A percentile compares a stretch with the other conserved stretches of the same genome.
Evolutionary conservation across 2,329 filamentous ascomycete genomes (phyloP).

Genomic region (Curvularia eragrostidis): DNA sequence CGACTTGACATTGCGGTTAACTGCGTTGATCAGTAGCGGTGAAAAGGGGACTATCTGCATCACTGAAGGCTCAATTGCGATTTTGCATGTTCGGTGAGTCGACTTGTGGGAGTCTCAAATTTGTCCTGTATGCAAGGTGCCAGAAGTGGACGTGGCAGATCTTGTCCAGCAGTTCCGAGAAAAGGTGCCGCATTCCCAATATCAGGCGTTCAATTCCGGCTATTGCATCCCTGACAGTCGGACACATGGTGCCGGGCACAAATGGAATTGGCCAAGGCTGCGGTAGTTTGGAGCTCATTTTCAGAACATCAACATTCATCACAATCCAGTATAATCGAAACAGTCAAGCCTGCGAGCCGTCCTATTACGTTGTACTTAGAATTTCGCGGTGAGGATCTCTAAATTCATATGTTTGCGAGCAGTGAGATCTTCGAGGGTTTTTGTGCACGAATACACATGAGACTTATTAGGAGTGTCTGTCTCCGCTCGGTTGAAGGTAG

Average conservation of each 20-base stretch:
- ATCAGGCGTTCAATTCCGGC: slow-evolving; percentile 7
- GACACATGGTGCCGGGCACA: slow-evolving; percentile 1
- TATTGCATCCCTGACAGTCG: slow-evolving; percentile 13
- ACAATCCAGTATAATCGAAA: background rate
- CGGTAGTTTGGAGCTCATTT: background rate
- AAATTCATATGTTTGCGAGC: slow-evolving; percentile 4
- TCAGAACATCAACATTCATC: slow-evolving; percentile 11
- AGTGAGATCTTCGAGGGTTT: slow-evolving; percentile 1
- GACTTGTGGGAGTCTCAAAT: background rate
- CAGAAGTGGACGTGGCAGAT: background rate
- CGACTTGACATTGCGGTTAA: background rate
- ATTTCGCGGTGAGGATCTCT: background rate
- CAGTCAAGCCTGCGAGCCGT: background rate
- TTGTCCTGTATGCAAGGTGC: background rate
- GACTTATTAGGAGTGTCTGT: background rate
- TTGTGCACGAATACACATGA: background rate
- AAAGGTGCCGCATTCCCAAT: background rate
- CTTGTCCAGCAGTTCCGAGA: background rate
- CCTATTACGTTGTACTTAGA: background rate
- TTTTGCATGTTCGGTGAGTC: background rate
- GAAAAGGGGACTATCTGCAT: background rate
- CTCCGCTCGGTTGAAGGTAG: background rate
- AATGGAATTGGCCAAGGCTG: slow-evolving; percentile 1
- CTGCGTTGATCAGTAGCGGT: slow-evolving; percentile 4
- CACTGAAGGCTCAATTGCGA: background rate